phyloP scores from a whole-genome alignment of 495 filamentous ascomycete species.

The Jackrogersella minutella region DNA sequence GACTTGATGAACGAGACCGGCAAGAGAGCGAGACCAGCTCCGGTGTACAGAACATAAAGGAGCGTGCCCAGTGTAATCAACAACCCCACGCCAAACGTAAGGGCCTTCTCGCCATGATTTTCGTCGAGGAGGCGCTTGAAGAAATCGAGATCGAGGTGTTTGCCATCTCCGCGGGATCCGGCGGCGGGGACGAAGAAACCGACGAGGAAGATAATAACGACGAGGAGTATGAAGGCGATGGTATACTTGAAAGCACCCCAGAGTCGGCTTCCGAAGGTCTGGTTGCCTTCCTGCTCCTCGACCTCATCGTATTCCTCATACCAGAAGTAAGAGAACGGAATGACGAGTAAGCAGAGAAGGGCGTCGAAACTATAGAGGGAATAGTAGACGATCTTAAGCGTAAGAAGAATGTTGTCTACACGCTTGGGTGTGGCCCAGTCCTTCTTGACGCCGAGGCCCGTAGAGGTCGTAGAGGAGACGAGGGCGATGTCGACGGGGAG shows the following conservation, averaged over 20 bases:
- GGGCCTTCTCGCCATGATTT: conserved; percentile 90
- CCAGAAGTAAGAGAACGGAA: conserved; percentile 98
- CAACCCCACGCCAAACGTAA: conserved; percentile 87
- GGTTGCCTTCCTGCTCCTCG: conserved; percentile 76
- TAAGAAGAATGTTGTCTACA: conserved; percentile 77
- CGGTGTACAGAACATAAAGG: conserved; percentile 88
- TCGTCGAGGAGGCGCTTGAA: conserved; percentile 85
- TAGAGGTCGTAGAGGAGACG: conserved; percentile 84
- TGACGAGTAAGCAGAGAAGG: conserved; percentile 84
- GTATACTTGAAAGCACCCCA: conserved; percentile 93
- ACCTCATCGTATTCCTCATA: conserved; percentile 96
- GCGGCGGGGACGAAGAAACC: conserved; percentile 92
- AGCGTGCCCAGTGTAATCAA: conserved; percentile 85
- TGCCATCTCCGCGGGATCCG: conserved; percentile 64
- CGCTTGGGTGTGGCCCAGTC: conserved; percentile 87
- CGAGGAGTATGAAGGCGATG: conserved; percentile 77
- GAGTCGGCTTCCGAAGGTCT: conserved; percentile 71
- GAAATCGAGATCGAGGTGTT: conserved; percentile 80
- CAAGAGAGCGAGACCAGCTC: conserved; percentile 85
- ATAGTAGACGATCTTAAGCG: conserved; percentile 91
- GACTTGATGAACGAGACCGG: conserved; percentile 91
- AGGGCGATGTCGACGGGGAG: conserved; percentile 95
- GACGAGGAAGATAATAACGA: conserved; percentile 84
- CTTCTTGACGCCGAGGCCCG: conserved; percentile 81
- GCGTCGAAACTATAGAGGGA: conserved; percentile 91